Base-by-base conservation (phyloP, 176 grass and related monocot species). In the Echinochloa phyllopogon region DNA sequence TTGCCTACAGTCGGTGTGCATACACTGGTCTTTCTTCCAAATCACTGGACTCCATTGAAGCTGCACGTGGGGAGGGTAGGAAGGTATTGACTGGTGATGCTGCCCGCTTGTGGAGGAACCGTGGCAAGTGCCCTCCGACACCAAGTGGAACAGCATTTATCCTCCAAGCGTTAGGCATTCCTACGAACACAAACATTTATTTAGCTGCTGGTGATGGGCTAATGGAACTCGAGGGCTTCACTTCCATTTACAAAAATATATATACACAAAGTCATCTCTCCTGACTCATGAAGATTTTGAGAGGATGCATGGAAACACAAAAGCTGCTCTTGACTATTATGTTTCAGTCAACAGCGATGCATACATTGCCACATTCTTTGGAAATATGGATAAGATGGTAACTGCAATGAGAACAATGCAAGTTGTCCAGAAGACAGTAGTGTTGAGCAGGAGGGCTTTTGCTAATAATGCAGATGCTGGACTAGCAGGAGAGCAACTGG, bases 381-480 rank as follows among this genome's bases (percentile, higher is more conserved):
- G 94, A 39, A 99, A 99, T 83, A 99, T 96, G 97, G 94, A 99
- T 80, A 99, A 99, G 94, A 96, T 99, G 88, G 94, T 99, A 47
- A 82, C 86, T 41, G 92, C 92, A 47, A 94, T 99, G 97, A 92
- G 97, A 86, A 84, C 91, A 84, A 77, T 85, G 72, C 91, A 96
- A 73, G 97, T 86, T 49, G 68, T 86, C 16, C 71, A 86, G 58
- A 96, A 92, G 79, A 96, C 97, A 37, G 76, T 99, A 44, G 75
- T 92, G 51, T 95, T 99, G 91, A 96, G 90, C 65, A 89, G 94
- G 85, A 94, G 97, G 91, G 96, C 86, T 58, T 99, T 91, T 60
- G 87, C 91, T 55, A 94, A 91, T 25, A 80, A 72, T 84, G 94
- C 89, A 1, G 23, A 78, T 18, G 69, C 64, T 86, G 91, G 96